Evolutionary conservation across 2,329 filamentous ascomycete species (phyloP).

Genomic region (Cladosporium sp.): DNA sequence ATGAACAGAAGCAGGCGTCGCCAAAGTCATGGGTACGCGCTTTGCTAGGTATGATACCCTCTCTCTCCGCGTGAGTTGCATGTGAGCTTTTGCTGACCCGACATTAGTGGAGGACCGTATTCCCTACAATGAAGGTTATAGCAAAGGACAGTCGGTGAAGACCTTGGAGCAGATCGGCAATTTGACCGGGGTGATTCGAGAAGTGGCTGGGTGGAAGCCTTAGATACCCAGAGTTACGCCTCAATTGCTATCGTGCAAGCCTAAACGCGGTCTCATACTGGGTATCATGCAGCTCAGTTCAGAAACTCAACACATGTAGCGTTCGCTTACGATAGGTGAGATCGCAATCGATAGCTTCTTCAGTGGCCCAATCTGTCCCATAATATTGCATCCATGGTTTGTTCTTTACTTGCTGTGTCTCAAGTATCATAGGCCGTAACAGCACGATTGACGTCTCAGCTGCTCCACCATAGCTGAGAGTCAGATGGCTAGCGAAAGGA

Average conservation of each 20-base stretch:
- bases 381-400: neutral
- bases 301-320: neutral
- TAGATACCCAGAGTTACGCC: neutral
- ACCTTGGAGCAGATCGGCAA: neutral
- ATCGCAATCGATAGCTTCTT: neutral
- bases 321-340: neutral
- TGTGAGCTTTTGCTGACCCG: neutral
- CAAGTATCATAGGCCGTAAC: neutral
- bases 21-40: neutral
- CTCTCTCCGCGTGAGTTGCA: neutral
- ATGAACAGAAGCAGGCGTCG: neutral
- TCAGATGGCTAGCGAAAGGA: neutral
- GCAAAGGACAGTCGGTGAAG: neutral
- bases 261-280: neutral
- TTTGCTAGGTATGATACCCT: neutral
- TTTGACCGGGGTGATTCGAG: neutral
- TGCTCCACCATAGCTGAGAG: neutral
- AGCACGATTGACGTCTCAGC: neutral
- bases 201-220: neutral
- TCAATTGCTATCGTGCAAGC: neutral
- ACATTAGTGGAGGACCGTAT: neutral
- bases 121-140: neutral
- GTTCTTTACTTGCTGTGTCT: neutral
- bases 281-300: neutral
- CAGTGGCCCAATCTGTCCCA: neutral